Conservation (phyloP, 2,329 filamentous ascomycete genomes). For the Xylaria sp. region DNA sequence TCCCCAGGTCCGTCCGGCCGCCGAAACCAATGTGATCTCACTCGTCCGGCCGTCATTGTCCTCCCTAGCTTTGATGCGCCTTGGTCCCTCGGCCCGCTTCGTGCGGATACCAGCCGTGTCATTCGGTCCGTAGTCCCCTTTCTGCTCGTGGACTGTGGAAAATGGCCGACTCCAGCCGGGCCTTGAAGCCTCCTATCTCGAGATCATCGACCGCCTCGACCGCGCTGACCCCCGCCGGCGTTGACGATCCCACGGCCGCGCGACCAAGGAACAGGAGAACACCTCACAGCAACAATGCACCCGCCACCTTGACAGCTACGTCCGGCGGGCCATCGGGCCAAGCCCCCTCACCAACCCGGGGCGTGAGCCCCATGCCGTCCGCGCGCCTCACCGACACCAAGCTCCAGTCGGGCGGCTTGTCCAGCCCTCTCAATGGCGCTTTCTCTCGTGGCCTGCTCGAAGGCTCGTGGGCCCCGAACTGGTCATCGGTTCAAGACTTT, state of each 20-base stretch:
- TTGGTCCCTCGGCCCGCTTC: conserved; percentile 40
- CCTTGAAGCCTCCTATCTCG: conserved; percentile 45
- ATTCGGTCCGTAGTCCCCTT: conserved; percentile 36
- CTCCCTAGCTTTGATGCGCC: conserved; percentile 42
- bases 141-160: conserved; percentile 37
- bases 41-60: conserved; percentile 27
- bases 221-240: conserved; percentile 55
- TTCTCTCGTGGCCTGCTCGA: conserved; percentile 58
- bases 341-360: conserved; percentile 55
- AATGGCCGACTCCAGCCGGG: conserved; percentile 45
- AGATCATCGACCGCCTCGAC: conserved; percentile 63
- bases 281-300: conserved; percentile 46
- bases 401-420: conserved; percentile 41
- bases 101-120: conserved; percentile 42
- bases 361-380: conserved; percentile 61
- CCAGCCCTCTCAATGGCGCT: conserved; percentile 46
- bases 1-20: conserved; percentile 16
- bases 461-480: conserved; percentile 63
- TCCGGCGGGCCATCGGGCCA: conserved; percentile 52
- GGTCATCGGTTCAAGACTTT: conserved; percentile 66
- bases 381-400: conserved; percentile 51
- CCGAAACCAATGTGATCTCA: conserved; percentile 42
- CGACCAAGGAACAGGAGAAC: conserved; percentile 64
- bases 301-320: conserved; percentile 40
- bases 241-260: conserved; percentile 54